phyloP scores from a whole-genome alignment of 208 protist genomes.

The Trypanosoma grayi region DNA sequence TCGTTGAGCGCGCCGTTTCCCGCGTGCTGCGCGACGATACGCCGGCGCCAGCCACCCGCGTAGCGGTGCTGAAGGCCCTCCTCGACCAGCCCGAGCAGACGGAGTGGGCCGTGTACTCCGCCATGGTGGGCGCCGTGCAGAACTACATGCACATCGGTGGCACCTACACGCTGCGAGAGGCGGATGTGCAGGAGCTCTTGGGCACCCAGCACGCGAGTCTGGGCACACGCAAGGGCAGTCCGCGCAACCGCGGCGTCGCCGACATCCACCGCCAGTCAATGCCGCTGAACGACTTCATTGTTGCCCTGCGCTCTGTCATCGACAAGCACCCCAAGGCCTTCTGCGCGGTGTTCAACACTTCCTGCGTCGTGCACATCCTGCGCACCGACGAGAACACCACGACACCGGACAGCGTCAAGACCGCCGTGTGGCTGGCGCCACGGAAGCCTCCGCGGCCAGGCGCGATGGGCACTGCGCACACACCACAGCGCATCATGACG shows the following conservation, averaged over 20 bases:
- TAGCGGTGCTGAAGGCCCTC: slow-evolving; percentile 16
- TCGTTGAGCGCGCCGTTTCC: slow-evolving; percentile 18
- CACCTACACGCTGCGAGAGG: slow-evolving; percentile 15
- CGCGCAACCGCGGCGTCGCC: neutral
- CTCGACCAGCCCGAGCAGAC: slow-evolving; percentile 27
- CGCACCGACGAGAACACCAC: neutral
- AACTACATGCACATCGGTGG: slow-evolving; percentile 15
- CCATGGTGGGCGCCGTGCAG: slow-evolving; percentile 29
- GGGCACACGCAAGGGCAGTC: neutral
- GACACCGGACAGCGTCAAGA: neutral
- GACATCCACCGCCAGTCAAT: slow-evolving; percentile 26
- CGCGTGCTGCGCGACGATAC: slow-evolving; percentile 23
- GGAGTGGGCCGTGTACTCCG: slow-evolving; percentile 30
- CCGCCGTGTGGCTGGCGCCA: slow-evolving; percentile 22
- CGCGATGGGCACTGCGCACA: neutral
- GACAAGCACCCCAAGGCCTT: slow-evolving; percentile 29
- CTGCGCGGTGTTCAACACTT: slow-evolving; percentile 26
- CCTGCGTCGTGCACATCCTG: slow-evolving; percentile 21
- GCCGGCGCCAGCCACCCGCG: neutral
- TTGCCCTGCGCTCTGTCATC: slow-evolving; percentile 19
- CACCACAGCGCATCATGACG: slow-evolving; percentile 1
- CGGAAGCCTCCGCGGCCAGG: slow-evolving; percentile 18
- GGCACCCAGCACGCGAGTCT: slow-evolving; percentile 7
- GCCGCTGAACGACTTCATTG: slow-evolving; percentile 23
- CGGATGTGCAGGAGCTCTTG: slow-evolving; percentile 26